phyloP scores from a whole-genome alignment of 805 yeast genomes.

The Lipomyces sp. region DNA sequence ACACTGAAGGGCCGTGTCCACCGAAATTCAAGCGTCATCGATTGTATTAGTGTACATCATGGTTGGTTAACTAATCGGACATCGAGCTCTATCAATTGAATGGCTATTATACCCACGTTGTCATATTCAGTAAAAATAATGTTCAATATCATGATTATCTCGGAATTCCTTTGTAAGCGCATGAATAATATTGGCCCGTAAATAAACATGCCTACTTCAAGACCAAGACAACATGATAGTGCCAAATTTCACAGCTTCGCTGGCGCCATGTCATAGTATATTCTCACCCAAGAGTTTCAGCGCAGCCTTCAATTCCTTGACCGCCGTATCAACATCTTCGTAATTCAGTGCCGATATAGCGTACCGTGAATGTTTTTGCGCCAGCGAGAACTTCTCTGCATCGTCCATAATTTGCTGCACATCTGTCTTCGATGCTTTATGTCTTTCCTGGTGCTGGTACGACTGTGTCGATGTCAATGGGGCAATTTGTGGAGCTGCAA shows the following conservation, averaged over 20 bases:
- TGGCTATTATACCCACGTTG: not conserved
- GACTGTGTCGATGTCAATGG: conserved; percentile 19
- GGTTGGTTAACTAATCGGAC: not conserved
- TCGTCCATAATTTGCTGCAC: conserved; percentile 44
- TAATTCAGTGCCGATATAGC: conserved; percentile 76
- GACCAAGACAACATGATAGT: not conserved
- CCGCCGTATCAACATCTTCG: conserved; percentile 70
- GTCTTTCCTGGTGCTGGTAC: conserved; percentile 22
- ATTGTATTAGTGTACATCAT: not conserved
- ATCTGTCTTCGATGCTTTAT: conserved; percentile 35
- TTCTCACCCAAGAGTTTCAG: conserved; percentile 41
- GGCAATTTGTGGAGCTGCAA: conserved; percentile 26
- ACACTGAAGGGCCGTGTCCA: not conserved
- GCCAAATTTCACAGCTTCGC: not conserved
- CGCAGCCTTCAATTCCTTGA: conserved; percentile 58
- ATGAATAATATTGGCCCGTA: not conserved
- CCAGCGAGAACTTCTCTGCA: conserved; percentile 48
- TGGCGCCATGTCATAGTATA: conserved; percentile 6
- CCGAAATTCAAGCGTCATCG: conserved; percentile 2
- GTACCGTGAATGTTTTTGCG: conserved; percentile 69
- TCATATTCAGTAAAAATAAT: not conserved
- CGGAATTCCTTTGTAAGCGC: not conserved
- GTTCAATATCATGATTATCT: not conserved
- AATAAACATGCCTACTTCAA: not conserved
- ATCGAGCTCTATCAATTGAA: not conserved